These are phyloP conservation scores for Pyrus bretschneideri DNA, from an alignment of 306 rosid genomes.

Conservation along the genomic window DNA sequence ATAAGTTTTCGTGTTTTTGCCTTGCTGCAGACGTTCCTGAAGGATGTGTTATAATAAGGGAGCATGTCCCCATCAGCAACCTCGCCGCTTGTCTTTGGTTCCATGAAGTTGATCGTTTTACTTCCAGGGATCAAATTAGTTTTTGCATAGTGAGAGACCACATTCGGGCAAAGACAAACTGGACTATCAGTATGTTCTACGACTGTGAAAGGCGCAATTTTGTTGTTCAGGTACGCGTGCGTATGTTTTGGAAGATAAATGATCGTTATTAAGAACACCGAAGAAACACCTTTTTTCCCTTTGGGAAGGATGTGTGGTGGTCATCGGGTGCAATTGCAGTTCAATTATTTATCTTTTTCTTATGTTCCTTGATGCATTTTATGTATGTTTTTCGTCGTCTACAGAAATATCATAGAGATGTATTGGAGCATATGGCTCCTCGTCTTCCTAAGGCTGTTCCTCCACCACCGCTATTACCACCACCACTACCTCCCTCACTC, in stretches of 20 bases:
- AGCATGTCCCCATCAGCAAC: conserved; percentile 90
- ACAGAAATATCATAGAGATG: conserved; percentile 82
- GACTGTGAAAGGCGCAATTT: conserved; percentile 95
- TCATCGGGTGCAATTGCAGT: not conserved
- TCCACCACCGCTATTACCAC: conserved; percentile 39
- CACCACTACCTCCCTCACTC: conserved; percentile 20
- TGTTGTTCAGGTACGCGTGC: conserved; percentile 66
- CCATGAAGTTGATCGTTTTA: conserved; percentile 96
- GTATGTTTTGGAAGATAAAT: not conserved
- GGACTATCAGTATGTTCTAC: conserved; percentile 69
- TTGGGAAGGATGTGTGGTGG: not conserved
- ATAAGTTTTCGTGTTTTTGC: conserved; percentile 20
- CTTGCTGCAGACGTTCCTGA: conserved; percentile 92
- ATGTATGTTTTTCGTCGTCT: not conserved
- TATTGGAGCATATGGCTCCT: conserved; percentile 38
- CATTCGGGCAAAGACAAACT: conserved; percentile 50
- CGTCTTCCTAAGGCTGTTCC: conserved; percentile 19
- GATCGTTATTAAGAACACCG: not conserved
- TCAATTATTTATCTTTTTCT: not conserved
- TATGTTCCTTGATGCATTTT: not conserved
- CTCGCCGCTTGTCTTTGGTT: conserved; percentile 93
- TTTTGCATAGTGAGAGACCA: conserved; percentile 77
- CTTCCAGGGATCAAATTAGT: conserved; percentile 93
- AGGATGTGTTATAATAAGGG: conserved; percentile 83
- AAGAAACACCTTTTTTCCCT: not conserved